Conservation (phyloP, 1,139 yeast genomes). For the Candida labiduridarum region DNA sequence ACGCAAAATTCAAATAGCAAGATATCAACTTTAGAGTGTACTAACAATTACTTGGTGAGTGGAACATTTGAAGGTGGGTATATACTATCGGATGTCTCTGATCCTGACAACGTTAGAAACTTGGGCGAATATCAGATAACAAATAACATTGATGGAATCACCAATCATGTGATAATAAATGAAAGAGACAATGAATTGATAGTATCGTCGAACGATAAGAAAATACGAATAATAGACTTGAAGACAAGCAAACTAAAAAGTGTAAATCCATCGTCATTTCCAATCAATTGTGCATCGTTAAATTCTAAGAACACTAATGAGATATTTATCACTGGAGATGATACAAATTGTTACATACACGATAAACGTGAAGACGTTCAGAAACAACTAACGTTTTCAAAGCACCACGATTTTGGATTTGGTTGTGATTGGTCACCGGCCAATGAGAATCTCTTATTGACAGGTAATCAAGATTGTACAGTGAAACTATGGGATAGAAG, state of each 20-base stretch:
- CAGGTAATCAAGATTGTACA: slow-evolving; percentile 67
- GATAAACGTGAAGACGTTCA: slow-evolving; percentile 38
- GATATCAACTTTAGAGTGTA: slow-evolving; percentile 52
- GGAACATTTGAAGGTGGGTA: slow-evolving; percentile 63
- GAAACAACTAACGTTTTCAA: slow-evolving; percentile 27
- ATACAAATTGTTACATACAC: slow-evolving; percentile 40
- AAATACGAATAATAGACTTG: slow-evolving; percentile 44
- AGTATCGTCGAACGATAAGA: slow-evolving; percentile 54
- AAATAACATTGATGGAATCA: slow-evolving; percentile 50
- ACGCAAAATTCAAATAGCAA: slow-evolving; percentile 36
- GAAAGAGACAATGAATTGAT: slow-evolving; percentile 29
- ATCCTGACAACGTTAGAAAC: slow-evolving; percentile 24
- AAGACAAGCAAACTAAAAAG: slow-evolving; percentile 16
- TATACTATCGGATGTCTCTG: slow-evolving; percentile 36
- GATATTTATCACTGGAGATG: slow-evolving; percentile 55
- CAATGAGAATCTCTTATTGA: slow-evolving; percentile 46
- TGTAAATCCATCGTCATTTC: slow-evolving; percentile 38
- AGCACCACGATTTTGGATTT: slow-evolving; percentile 60
- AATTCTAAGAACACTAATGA: slow-evolving; percentile 38
- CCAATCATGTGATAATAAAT: slow-evolving; percentile 51
- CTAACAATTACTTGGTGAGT: slow-evolving; percentile 44
- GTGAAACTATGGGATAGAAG: slow-evolving; percentile 57
- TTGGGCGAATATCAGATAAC: slow-evolving; percentile 46
- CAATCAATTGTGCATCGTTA: slow-evolving; percentile 53
- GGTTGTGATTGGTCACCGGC: slow-evolving; percentile 60